Base-by-base conservation (phyloP, 1,284 basidiomycete species). In the Taiwanofungus camphoratus region DNA sequence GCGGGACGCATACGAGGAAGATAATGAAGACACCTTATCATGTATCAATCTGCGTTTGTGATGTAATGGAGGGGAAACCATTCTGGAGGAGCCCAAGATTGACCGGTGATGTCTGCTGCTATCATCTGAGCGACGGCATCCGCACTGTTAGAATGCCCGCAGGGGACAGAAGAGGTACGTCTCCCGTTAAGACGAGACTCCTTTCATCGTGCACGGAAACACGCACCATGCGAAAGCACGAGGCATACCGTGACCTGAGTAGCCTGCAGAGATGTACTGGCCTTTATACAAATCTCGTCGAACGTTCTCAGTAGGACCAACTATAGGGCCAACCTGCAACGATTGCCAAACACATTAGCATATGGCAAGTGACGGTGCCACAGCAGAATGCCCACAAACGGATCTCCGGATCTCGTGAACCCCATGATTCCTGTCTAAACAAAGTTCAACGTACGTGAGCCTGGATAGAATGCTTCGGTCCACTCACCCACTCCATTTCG, bases 341-440 rank as follows among this genome's bases (percentile, higher is more conserved):
- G n/a, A 26, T 23, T 30, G 30, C 5, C n/a, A 7, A 9, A 36
- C 26, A 15, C 34, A 12, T 40, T 5, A 41, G 31, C 19, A 33
- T 27, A 21, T 39, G 8, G 13, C 13, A 13, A n/a, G 2, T 13
- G 7, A 22, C 19, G 23, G 21, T 27, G 8, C 5, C 2, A 29
- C 21, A n/a, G n/a, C n/a, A 29, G 39, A 44, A 31, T 16, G 67
- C 80, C 45, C 55, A 91, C 87, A 48, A 88, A 76, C 0, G 88
- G 89, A 57, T 83, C 79, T 0, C 68, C 68, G 5, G 64, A 67
- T 41, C 66, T 66, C 0, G 88, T 90, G 55, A 70, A 87, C 0
- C 79, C 89, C 85, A 90, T 88, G 37, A 92, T 87, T 0, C 89
- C 90, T 2, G 82, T 87, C 88, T 84, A 33, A 24, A 26, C 16